phyloP scores from a whole-genome alignment of 2,329 filamentous ascomycete species.

The Aschersonia sp. region DNA sequence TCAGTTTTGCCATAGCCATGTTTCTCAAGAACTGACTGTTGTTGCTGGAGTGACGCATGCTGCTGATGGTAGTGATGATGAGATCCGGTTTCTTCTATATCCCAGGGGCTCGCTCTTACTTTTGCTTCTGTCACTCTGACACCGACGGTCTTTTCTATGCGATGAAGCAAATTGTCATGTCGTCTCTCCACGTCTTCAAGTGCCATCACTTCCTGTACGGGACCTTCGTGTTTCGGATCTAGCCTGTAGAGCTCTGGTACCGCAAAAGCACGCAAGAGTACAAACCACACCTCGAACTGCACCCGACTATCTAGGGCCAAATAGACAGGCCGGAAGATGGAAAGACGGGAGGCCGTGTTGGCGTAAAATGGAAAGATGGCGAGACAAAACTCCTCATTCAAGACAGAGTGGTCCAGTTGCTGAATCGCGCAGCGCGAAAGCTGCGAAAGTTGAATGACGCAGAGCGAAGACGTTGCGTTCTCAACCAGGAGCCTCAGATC shows the following conservation, averaged over 20 bases:
- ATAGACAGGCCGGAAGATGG: conserved; percentile 76
- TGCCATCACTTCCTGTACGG: conserved; percentile 25
- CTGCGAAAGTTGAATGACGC: conserved; percentile 75
- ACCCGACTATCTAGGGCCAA: conserved; percentile 74
- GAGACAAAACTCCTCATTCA: conserved; percentile 88
- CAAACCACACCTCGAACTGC: conserved; percentile 96
- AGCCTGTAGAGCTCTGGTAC: conserved; percentile 78
- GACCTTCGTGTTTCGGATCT: conserved; percentile 26
- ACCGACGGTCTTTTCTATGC: conserved; percentile 45
- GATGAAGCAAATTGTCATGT: conserved; percentile 36
- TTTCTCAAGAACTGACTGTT: neutral
- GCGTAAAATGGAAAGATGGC: conserved; percentile 92
- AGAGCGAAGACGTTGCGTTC: conserved; percentile 64
- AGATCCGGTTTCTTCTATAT: conserved; percentile 1
- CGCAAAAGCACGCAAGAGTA: conserved; percentile 78
- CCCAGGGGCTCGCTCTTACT: conserved; percentile 25
- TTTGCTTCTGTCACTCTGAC: conserved; percentile 49
- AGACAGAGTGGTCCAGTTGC: conserved; percentile 73
- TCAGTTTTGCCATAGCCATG: conserved; percentile 6
- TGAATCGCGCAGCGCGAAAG: conserved; percentile 84
- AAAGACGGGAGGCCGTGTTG: conserved; percentile 54
- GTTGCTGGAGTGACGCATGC: neutral
- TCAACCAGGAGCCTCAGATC: conserved; percentile 85
- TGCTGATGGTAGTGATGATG: neutral
- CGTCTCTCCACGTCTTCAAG: conserved; percentile 17